Evolutionary conservation across 2,329 filamentous ascomycete species (phyloP).

Genomic region (Botrytis sinoallii): DNA sequence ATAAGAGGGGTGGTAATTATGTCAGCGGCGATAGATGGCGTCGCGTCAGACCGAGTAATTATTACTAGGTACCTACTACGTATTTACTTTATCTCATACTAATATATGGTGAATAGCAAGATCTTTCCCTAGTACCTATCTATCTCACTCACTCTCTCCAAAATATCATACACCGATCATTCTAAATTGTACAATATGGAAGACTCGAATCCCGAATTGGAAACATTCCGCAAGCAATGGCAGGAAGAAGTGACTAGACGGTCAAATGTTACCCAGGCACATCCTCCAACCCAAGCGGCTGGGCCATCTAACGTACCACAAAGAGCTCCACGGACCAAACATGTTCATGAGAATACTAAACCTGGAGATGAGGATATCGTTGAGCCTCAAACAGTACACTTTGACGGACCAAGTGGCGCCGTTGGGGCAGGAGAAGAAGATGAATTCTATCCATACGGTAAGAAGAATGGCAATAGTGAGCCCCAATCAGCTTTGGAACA

Average conservation of each 20-base stretch:
- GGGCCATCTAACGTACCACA: constrained; percentile 24
- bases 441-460: constrained; percentile 4
- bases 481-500: constrained; percentile 82
- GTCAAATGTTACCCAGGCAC: constrained; percentile 26
- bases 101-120: not conserved
- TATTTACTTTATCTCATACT: not conserved
- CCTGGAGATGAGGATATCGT: constrained; percentile 25
- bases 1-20: constrained; percentile 18
- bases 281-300: constrained; percentile 14
- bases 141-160: not conserved
- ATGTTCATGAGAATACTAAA: not conserved
- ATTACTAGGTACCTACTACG: not conserved
- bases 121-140: not conserved
- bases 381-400: constrained; percentile 18
- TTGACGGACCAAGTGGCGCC: constrained; percentile 21
- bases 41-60: not conserved
- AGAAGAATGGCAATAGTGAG: constrained; percentile 40
- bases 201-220: constrained; percentile 66
- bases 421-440: constrained; percentile 18
- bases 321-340: constrained; percentile 22
- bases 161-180: too few relatives aligned
- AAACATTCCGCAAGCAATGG: constrained; percentile 84
- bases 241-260: constrained; percentile 58
- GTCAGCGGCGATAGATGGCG: constrained; percentile 20
- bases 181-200: constrained; percentile 31